phyloP scores from a whole-genome alignment of 495 filamentous ascomycete genomes.

The Lepraria neglecta region DNA sequence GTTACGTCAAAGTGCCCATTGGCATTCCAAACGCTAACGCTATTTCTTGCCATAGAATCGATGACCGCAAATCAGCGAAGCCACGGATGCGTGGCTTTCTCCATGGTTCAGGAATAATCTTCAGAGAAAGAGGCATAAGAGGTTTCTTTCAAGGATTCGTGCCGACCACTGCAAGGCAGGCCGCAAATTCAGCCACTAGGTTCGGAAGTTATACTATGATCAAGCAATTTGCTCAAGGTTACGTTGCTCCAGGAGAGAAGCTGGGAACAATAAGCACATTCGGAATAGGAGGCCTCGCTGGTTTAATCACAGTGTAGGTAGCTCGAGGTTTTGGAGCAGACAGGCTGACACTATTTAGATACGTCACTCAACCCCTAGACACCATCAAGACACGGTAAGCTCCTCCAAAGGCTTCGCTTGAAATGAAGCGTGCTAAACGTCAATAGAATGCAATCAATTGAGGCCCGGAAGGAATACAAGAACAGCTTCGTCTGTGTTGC shows the following conservation, averaged over 20 bases:
- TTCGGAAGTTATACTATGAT: conserved; percentile 87
- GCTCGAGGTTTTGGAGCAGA: neutral
- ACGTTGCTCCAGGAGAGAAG: conserved; percentile 92
- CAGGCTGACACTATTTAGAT: conserved; percentile 35
- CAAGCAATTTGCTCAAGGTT: conserved; percentile 84
- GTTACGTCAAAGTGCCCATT: conserved; percentile 17
- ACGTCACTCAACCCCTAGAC: conserved; percentile 80
- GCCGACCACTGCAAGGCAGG: conserved; percentile 88
- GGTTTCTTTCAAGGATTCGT: conserved; percentile 97
- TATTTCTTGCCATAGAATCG: conserved; percentile 55
- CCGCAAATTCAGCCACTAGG: conserved; percentile 84
- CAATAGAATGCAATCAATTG: conserved; percentile 87
- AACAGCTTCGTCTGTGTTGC: conserved; percentile 84
- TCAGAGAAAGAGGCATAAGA: conserved; percentile 73
- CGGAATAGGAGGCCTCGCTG: conserved; percentile 81
- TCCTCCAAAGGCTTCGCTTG: neutral
- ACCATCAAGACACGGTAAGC: conserved; percentile 81
- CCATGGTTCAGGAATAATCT: conserved; percentile 81
- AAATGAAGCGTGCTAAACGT: conserved; percentile 7
- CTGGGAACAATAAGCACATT: conserved; percentile 85
- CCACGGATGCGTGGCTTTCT: conserved; percentile 89
- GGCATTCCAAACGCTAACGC: neutral
- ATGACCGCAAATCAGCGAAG: conserved; percentile 83
- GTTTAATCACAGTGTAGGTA: conserved; percentile 85
- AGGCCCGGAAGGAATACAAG: conserved; percentile 73